Conservation (phyloP, 306 rosid species). For the Sicyos edulis region DNA sequence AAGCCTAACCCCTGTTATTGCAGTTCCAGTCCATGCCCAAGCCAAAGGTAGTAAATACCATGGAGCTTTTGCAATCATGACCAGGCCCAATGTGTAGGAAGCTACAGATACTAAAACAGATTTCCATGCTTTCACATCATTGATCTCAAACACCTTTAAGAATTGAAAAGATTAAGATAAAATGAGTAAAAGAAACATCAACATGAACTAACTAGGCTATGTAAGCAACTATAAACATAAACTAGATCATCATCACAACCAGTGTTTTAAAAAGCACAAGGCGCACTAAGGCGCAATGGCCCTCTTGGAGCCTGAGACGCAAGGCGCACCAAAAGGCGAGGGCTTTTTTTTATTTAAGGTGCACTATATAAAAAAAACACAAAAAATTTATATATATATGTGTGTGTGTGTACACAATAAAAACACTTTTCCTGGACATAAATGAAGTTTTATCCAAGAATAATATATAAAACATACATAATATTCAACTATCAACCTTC, state of each 20-base stretch:
- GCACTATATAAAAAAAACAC: no score
- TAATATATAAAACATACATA: no score
- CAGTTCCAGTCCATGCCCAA: slow-evolving; percentile 99
- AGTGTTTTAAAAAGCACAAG: no score
- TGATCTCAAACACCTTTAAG: slow-evolving; percentile 75
- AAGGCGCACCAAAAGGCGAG: no score
- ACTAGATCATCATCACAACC: neutral
- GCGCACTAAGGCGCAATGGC: no score
- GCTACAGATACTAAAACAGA: slow-evolving; percentile 71
- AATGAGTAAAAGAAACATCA: slow-evolving; percentile 1
- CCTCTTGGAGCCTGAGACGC: no score
- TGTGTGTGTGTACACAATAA: no score
- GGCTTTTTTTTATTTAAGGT: no score
- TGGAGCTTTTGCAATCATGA: slow-evolving; percentile 79
- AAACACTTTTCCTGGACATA: no score
- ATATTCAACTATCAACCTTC: no score
- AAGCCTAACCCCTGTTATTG: slow-evolving; percentile 85
- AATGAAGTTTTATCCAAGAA: no score
- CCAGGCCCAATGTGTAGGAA: slow-evolving; percentile 77
- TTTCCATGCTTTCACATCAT: slow-evolving; percentile 73
- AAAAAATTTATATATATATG: no score
- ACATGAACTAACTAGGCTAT: neutral
- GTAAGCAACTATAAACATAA: neutral
- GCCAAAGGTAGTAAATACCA: slow-evolving; percentile 98
- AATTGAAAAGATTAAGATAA: slow-evolving; percentile 16